A percentile compares a stretch with the other conserved stretches of the same genome.
phyloP scores from a whole-genome alignment of 768 basidiomycete genomes.

The Amanita exitialis region DNA sequence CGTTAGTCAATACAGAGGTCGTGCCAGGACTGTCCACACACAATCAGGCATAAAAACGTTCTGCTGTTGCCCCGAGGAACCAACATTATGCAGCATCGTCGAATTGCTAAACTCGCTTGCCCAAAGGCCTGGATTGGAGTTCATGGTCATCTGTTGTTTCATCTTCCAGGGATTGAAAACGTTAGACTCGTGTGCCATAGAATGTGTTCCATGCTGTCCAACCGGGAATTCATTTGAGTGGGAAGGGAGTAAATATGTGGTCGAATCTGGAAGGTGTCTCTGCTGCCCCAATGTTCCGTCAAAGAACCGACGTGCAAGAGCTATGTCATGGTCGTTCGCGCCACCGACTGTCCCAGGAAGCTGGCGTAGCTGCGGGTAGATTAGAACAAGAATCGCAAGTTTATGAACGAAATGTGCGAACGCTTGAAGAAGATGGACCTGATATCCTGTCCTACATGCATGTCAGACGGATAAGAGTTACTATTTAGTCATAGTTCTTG shows the following conservation, averaged over 20 bases:
- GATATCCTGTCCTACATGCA: slow-evolving; percentile 55
- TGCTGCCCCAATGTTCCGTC: slow-evolving; percentile 27
- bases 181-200: slow-evolving; percentile 20
- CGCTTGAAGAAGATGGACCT: slow-evolving; percentile 64
- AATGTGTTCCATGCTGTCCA: slow-evolving; percentile 5
- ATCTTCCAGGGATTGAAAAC: slow-evolving; percentile 44
- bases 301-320: slow-evolving; percentile 77
- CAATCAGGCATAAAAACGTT: slow-evolving; percentile 25
- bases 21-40: slow-evolving; percentile 20
- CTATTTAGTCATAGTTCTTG: slow-evolving; percentile 20
- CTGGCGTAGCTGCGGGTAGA: slow-evolving; percentile 51
- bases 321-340: slow-evolving; percentile 55
- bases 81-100: background rate
- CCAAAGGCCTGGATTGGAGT: slow-evolving; percentile 32
- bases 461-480: slow-evolving; percentile 6
- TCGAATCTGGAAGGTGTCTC: slow-evolving; percentile 2
- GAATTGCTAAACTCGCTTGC: slow-evolving; percentile 38
- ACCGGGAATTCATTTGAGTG: slow-evolving; percentile 7
- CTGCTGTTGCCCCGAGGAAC: slow-evolving; percentile 22
- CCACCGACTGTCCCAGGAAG: slow-evolving; percentile 50
- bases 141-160: slow-evolving; percentile 35
- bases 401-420: slow-evolving; percentile 19
- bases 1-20: slow-evolving; percentile 4
- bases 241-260: slow-evolving; percentile 13
- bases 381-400: background rate